These are phyloP conservation scores for Inosperma sp. DNA, from an alignment of 768 basidiomycete genomes.

Conservation along the genomic window DNA sequence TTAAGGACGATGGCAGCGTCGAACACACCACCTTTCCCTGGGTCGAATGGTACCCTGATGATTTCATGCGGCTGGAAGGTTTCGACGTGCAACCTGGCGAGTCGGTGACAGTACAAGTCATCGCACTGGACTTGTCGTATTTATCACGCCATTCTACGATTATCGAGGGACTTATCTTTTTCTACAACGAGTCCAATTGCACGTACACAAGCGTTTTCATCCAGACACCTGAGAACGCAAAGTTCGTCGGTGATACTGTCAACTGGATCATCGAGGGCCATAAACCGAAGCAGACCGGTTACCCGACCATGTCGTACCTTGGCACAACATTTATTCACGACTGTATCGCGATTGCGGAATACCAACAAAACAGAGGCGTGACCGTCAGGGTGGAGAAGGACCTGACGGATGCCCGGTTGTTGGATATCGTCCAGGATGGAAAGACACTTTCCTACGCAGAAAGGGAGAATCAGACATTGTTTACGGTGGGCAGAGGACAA, in stretches of 20 bases:
- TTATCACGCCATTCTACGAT: not conserved
- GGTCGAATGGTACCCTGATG: not conserved
- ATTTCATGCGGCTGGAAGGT: not conserved
- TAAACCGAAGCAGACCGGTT: not conserved
- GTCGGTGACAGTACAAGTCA: not conserved
- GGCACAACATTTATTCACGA: not conserved
- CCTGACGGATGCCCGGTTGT: not conserved
- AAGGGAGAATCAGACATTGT: not conserved
- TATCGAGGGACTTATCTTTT: not conserved
- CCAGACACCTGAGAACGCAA: not conserved
- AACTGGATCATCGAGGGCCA: slow-evolving; percentile 1
- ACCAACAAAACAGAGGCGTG: not conserved
- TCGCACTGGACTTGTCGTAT: not conserved
- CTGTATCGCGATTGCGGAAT: not conserved
- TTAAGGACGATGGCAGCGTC: not conserved
- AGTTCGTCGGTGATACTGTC: not conserved
- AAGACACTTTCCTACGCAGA: not conserved
- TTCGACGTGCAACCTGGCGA: not conserved
- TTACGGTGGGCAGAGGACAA: not conserved
- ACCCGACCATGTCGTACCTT: not conserved
- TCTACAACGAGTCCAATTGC: slow-evolving; percentile 1
- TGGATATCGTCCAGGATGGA: not conserved
- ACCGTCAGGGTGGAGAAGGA: not conserved
- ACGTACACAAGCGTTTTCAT: not conserved
- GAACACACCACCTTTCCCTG: not conserved